Evolutionary conservation across 305 asterid species (phyloP).

Genomic region (Fraxinus latifolia): DNA sequence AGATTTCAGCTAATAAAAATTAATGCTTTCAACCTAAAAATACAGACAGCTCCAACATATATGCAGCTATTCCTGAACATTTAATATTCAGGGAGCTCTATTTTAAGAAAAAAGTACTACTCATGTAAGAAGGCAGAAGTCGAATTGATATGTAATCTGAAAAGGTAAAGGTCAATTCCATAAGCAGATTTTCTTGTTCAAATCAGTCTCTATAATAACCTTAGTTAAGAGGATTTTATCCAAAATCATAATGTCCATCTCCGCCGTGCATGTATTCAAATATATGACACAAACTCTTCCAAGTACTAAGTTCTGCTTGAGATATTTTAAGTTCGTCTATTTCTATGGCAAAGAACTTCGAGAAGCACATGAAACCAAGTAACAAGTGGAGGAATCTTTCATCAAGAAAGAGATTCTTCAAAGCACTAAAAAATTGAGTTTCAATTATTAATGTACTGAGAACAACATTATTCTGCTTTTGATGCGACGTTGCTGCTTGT

Average conservation of each 20-base stretch:
- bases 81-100: neutral
- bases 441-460: slow-evolving; percentile 47
- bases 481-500: slow-evolving; percentile 44
- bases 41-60: neutral
- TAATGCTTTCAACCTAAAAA: neutral
- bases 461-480: slow-evolving; percentile 50
- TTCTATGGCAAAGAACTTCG: slow-evolving; percentile 12
- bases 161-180: neutral
- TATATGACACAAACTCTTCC: neutral
- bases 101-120: neutral
- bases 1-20: neutral
- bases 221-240: neutral
- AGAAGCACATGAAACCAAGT: slow-evolving; percentile 26
- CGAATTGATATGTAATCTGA: neutral
- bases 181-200: neutral
- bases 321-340: neutral
- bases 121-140: neutral
- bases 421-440: slow-evolving; percentile 47
- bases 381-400: slow-evolving; percentile 24
- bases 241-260: neutral
- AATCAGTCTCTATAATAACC: neutral
- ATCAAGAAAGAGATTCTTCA: slow-evolving; percentile 57
- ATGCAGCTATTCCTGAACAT: neutral
- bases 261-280: neutral
- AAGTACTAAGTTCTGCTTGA: neutral